phyloP scores from a whole-genome alignment of 805 yeast species.

The Scheffersomyces amazonensis region DNA sequence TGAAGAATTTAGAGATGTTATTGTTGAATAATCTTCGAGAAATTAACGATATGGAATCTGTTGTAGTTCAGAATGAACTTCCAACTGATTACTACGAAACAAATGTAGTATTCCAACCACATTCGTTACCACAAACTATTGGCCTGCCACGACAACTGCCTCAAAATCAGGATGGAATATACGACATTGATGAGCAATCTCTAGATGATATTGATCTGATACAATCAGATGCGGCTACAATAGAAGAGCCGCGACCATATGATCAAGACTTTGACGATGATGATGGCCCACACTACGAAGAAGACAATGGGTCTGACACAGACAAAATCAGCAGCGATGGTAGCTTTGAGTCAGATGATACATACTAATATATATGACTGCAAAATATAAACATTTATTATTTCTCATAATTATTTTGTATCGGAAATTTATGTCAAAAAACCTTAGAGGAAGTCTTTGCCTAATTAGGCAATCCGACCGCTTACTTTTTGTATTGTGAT shows the following conservation, averaged over 20 bases:
- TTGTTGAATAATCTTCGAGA: background rate
- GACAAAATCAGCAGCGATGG: conserved; percentile 1
- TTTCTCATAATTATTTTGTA: too few relatives aligned
- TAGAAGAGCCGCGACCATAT: background rate
- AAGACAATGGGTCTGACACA: background rate
- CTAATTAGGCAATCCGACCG: background rate
- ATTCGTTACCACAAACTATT: too few relatives aligned
- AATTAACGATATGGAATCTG: background rate
- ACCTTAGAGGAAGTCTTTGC: background rate
- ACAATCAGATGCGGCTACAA: conserved; percentile 8
- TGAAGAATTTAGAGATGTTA: conserved; percentile 1
- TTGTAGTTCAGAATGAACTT: background rate
- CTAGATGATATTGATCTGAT: conserved; percentile 21
- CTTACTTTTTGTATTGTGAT: background rate
- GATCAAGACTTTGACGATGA: conserved; percentile 1
- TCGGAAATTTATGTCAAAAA: too few relatives aligned
- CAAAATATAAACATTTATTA: too few relatives aligned
- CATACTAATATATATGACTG: too few relatives aligned
- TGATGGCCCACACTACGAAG: conserved; percentile 4
- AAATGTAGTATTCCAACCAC: background rate
- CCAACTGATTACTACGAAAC: background rate
- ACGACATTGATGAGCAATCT: conserved; percentile 20
- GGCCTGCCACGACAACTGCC: too few relatives aligned
- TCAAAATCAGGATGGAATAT: conserved; percentile 6
- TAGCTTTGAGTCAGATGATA: conserved; percentile 10